phyloP scores from a whole-genome alignment of 805 yeast species.

The Maudiozyma bulderi region DNA sequence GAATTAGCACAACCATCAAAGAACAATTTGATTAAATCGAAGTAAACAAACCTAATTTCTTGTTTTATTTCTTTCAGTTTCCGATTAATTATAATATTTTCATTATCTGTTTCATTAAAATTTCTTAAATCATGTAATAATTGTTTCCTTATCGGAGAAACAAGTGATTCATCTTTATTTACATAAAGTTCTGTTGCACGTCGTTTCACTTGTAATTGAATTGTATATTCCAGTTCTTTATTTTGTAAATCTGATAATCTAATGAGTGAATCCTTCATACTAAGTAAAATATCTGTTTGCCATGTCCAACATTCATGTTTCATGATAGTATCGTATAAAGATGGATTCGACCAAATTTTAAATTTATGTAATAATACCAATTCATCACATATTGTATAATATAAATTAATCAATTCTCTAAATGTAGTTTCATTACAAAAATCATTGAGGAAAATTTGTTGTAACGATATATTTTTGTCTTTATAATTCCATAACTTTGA shows the following conservation, averaged over 20 bases:
- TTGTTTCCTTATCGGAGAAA: conserved; percentile 4
- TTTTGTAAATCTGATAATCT: conserved; percentile 22
- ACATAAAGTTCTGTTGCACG: conserved; percentile 14
- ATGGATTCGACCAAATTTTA: conserved; percentile 22
- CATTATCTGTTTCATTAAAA: background rate
- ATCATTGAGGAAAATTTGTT: conserved; percentile 7
- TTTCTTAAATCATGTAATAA: conserved; percentile 2
- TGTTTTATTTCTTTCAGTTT: conserved; percentile 29
- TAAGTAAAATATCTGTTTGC: conserved; percentile 58
- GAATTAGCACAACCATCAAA: conserved; percentile 43
- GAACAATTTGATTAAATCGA: conserved; percentile 35
- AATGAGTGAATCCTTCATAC: conserved; percentile 41
- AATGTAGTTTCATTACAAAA: conserved; percentile 40
- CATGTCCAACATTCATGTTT: conserved; percentile 59
- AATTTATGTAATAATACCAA: conserved; percentile 41
- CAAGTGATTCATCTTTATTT: background rate
- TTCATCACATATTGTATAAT: conserved; percentile 61
- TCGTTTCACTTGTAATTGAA: conserved; percentile 48
- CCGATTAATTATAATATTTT: conserved; percentile 5
- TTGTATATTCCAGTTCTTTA: conserved; percentile 5
- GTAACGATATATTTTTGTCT: conserved; percentile 8
- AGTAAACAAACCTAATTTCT: conserved; percentile 29
- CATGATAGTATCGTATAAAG: conserved; percentile 30
- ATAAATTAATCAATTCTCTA: conserved; percentile 44
- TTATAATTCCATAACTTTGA: conserved; percentile 1